Percentiles rank a stretch among this genome's conserved stretches.
Conservation (phyloP, 805 yeast species). For the Alloascoidea hylecoeti region DNA sequence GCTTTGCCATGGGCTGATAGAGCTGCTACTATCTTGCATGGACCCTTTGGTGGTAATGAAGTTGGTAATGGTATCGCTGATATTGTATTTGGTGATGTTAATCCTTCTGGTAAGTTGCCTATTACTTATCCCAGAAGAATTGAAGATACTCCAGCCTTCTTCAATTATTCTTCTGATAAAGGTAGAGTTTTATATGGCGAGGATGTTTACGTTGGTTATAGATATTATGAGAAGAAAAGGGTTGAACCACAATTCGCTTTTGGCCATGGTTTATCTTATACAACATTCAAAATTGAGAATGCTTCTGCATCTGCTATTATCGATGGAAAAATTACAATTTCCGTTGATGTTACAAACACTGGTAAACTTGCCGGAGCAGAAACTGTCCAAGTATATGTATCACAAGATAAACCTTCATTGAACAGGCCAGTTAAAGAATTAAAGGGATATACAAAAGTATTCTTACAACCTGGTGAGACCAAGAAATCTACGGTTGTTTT, state of each 20-base stretch:
- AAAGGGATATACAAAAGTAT: slow-evolving; percentile 44
- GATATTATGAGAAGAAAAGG: slow-evolving; percentile 40
- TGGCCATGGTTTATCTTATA: slow-evolving; percentile 47
- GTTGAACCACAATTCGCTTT: slow-evolving; percentile 46
- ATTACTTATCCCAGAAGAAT: slow-evolving; percentile 44
- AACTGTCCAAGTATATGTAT: slow-evolving; percentile 41
- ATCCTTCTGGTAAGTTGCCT: slow-evolving; percentile 51
- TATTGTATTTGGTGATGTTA: slow-evolving; percentile 42
- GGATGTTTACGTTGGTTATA: slow-evolving; percentile 38
- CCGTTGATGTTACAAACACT: slow-evolving; percentile 14
- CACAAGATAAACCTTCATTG: slow-evolving; percentile 30
- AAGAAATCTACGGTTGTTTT: slow-evolving; percentile 21
- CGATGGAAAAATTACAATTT: slow-evolving; percentile 27
- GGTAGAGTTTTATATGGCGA: slow-evolving; percentile 25
- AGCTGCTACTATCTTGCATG: slow-evolving; percentile 31
- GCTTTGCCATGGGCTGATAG: slow-evolving; percentile 36
- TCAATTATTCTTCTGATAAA: slow-evolving; percentile 16
- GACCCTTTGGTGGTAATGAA: slow-evolving; percentile 45
- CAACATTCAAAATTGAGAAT: slow-evolving; percentile 28
- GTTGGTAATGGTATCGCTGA: slow-evolving; percentile 45
- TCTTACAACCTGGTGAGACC: slow-evolving; percentile 21
- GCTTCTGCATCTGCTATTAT: slow-evolving; percentile 28
- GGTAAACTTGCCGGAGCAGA: slow-evolving; percentile 39
- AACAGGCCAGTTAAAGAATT: slow-evolving; percentile 30
- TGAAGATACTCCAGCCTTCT: slow-evolving; percentile 29